Conservation (phyloP, 345 rosid genomes). For the Tarenaya hassleriana region DNA sequence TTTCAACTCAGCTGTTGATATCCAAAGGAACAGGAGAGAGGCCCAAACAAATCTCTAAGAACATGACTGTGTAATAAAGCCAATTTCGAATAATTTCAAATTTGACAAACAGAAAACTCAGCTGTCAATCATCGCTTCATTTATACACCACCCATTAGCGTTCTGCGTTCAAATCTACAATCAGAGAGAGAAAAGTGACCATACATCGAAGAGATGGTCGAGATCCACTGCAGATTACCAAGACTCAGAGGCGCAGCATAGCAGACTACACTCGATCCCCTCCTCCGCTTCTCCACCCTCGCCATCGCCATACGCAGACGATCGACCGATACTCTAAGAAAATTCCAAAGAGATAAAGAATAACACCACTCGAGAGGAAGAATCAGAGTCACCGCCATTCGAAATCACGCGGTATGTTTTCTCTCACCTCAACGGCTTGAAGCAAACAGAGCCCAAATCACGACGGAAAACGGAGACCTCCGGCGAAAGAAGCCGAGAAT, state of each 20-base stretch:
- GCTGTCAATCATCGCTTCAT: neutral
- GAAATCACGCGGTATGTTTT: neutral
- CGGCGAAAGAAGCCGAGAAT: slow-evolving; percentile 13
- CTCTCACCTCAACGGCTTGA: slow-evolving; percentile 53
- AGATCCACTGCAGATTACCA: slow-evolving; percentile 67
- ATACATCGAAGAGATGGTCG: slow-evolving; percentile 60
- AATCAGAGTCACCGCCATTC: too few relatives aligned
- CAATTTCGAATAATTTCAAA: too few relatives aligned
- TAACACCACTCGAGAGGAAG: neutral
- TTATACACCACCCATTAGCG: neutral
- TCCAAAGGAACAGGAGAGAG: too few relatives aligned
- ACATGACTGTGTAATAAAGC: too few relatives aligned
- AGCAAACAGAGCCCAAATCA: slow-evolving; percentile 29
- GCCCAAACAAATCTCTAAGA: too few relatives aligned
- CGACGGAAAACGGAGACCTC: slow-evolving; percentile 13
- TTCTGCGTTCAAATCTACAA: neutral
- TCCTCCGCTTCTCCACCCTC: slow-evolving; percentile 33
- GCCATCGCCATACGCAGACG: slow-evolving; percentile 20
- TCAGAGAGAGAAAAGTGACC: slow-evolving; percentile 15
- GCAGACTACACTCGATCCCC: slow-evolving; percentile 56
- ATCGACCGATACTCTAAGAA: slow-evolving; percentile 37
- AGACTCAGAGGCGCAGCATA: slow-evolving; percentile 46
- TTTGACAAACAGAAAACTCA: slow-evolving; percentile 2
- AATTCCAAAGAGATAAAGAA: neutral
- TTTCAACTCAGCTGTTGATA: too few relatives aligned